Base-by-base conservation (phyloP, 805 yeast species). In the Myxozyma udenii region DNA sequence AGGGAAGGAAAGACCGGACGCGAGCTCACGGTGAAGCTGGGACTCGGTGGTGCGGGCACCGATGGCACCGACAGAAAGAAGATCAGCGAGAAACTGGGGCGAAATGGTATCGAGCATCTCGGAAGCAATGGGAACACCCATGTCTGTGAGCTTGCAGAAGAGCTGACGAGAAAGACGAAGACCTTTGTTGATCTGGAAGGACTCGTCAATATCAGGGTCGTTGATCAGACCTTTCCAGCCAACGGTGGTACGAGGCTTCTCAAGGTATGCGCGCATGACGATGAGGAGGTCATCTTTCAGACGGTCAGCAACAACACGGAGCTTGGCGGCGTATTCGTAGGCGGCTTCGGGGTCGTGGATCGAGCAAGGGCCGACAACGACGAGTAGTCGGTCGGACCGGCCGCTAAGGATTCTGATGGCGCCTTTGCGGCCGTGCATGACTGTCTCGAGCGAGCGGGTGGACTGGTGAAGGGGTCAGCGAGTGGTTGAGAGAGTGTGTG, bases 1-100 rank as follows among this genome's bases (percentile, higher is more conserved):
- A 53, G 98, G 98, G 91, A 91, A 91, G n/a, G 96, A 87, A 56
- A 93, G 77, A 48, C 98, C 98, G 6, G 97, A 90, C 19, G 98
- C 95, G 64, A 91, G 80, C 74, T 91, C 98, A 73, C 98, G 84
- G 75, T 91, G 98, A 55, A 91, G 80, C 72, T 91, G 98, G 40
- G 97, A 91, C 74, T 91, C 98, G 43, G 98, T 91, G 53, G 98
- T 91, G 76, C 98, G 84, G 51, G 98, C 98, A 67, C 98, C 98
- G 72, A 91, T 90, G 55, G 98, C 98, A 66, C 98, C 98, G 62
- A 91, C 82, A 30, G 95, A 85, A 61, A 91, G 78, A 63, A 90
- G 77, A 70, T 93, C 98, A 23, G 91, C 83, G 61, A 91, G 78
- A 78, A 79, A 91, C 77, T 91, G 98, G 18, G 98, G 98, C 30